Evolutionary conservation across 2,329 filamentous ascomycete species (phyloP).

Genomic region (Herpotrichia juniperi): DNA sequence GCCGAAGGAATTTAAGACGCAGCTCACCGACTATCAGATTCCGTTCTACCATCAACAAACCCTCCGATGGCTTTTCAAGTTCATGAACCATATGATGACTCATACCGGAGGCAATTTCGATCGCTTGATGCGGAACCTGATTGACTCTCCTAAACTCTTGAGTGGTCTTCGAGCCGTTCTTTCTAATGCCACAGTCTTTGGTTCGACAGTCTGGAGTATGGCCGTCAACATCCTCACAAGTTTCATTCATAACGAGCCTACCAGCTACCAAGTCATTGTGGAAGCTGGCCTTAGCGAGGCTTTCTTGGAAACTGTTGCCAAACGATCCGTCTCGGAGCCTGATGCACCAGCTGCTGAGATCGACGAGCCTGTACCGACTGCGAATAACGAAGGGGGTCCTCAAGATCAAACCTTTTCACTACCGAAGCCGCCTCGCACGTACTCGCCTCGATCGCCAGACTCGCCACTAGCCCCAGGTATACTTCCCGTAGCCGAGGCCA

Average conservation of each 20-base stretch:
- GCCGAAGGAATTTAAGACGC: constrained; percentile 73
- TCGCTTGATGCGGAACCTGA: constrained; percentile 86
- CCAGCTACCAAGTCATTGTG: constrained; percentile 93
- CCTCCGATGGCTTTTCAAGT: constrained; percentile 91
- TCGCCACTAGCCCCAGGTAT: constrained; percentile 69
- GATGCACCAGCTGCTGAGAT: constrained; percentile 19
- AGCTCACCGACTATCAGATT: constrained; percentile 89
- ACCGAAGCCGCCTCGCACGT: constrained; percentile 20
- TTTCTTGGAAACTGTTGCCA: constrained; percentile 80
- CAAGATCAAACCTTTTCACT: constrained; percentile 4
- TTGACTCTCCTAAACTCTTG: constrained; percentile 88
- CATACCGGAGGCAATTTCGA: constrained; percentile 84
- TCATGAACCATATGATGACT: constrained; percentile 93
- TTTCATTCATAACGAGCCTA: constrained; percentile 98
- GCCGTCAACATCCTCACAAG: constrained; percentile 89
- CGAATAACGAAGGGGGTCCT: not conserved
- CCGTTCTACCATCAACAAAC: constrained; percentile 93
- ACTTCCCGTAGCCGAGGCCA: constrained; percentile 85
- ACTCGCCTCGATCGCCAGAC: constrained; percentile 29
- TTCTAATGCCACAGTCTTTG: constrained; percentile 78
- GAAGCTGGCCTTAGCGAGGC: constrained; percentile 90
- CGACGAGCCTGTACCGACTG: constrained; percentile 14
- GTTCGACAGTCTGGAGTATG: constrained; percentile 94
- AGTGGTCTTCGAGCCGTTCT: constrained; percentile 81
- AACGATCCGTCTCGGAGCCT: constrained; percentile 27